Evolutionary conservation across 2,329 filamentous ascomycete genomes (phyloP).

Genomic region (Teratosphaeria destructans): DNA sequence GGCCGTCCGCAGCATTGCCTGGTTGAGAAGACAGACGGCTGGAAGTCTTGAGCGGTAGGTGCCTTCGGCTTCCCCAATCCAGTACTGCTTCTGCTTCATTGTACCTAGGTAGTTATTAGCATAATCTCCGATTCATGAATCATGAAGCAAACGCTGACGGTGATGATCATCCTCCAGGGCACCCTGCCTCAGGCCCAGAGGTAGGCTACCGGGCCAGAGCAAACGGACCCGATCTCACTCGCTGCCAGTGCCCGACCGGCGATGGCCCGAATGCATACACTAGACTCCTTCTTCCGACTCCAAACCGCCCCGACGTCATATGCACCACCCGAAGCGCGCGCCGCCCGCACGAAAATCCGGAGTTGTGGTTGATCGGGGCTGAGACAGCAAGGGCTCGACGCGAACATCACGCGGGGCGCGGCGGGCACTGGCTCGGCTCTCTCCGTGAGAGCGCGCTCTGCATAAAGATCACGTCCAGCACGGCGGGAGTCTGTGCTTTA

Average conservation of each 20-base stretch:
- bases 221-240: neutral
- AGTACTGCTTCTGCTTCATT: too few species aligned
- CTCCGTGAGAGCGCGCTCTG: neutral
- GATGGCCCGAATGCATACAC: neutral
- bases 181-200: neutral
- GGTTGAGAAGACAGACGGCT: too few species aligned
- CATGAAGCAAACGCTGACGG: too few species aligned
- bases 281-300: neutral
- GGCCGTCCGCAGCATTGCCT: too few species aligned
- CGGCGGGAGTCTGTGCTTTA: neutral
- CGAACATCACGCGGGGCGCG: neutral
- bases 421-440: neutral
- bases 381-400: neutral
- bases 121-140: neutral
- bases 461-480: neutral
- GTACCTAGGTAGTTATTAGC: too few species aligned
- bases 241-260: neutral
- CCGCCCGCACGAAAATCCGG: neutral
- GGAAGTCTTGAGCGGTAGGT: too few species aligned
- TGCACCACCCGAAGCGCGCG: neutral
- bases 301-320: neutral
- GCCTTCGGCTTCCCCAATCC: too few species aligned
- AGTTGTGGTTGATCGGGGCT: neutral
- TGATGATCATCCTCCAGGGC: neutral
- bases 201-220: neutral